phyloP scores from a whole-genome alignment of 257 asterid species.

The Anisodus acutangulus region DNA sequence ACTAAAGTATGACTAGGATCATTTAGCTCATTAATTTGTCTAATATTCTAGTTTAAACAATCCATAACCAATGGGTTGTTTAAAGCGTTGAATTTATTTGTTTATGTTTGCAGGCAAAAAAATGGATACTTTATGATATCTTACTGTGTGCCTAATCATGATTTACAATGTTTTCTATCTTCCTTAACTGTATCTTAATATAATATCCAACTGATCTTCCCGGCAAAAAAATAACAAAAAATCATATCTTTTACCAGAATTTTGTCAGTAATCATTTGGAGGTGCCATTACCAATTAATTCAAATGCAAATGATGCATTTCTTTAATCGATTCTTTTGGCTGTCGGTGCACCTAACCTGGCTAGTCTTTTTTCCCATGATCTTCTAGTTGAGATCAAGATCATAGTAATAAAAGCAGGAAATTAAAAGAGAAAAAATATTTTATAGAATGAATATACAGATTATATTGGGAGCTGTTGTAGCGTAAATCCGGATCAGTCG shows the following conservation, averaged over 20 bases:
- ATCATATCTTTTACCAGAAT: neutral
- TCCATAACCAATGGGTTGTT: neutral
- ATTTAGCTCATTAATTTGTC: conserved; percentile 13
- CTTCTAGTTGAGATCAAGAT: neutral
- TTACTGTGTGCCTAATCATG: neutral
- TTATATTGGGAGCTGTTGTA: conserved; percentile 14
- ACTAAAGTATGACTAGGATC: neutral
- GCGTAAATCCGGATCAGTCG: neutral
- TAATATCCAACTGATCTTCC: neutral
- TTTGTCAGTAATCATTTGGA: conserved; percentile 24
- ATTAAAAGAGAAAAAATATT: neutral
- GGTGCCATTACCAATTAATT: conserved; percentile 4
- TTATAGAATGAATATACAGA: neutral
- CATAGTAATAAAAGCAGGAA: neutral
- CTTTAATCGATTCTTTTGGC: neutral
- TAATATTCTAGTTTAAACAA: neutral
- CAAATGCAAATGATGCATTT: conserved; percentile 17
- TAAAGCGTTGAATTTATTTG: neutral
- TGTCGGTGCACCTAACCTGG: conserved; percentile 23
- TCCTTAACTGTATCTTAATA: neutral
- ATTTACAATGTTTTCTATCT: neutral
- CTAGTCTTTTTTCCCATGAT: neutral
- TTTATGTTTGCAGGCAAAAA: neutral
- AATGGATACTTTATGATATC: neutral
- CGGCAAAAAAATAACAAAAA: neutral